Evolutionary conservation across 176 grass and related monocot genomes (phyloP), one percentile per base, ranked within the genome.

Genomic region (Tillandsia leiboldiana): DNA sequence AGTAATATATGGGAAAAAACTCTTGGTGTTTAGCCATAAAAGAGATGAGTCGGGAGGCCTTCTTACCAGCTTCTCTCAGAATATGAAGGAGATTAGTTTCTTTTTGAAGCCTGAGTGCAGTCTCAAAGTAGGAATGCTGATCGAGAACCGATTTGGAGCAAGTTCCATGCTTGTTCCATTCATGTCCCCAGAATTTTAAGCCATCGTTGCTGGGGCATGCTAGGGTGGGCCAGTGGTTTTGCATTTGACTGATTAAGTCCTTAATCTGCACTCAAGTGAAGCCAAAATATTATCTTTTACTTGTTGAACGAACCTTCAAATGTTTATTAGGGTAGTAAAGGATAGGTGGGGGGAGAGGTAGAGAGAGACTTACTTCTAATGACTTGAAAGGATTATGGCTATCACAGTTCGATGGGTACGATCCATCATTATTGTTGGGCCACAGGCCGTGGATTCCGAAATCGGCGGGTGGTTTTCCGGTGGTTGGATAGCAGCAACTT

Each of bases 131-230:
- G 17, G 63, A 76, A 63, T 83, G 87, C 71, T 86, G 80, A 53
- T 20, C 80, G 27, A 91, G 59, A 51, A 12, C 1, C 1, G 80
- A 76, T 49, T 78, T 67, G 17, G 87, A 75, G 77, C 91, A 91
- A 49, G 87, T 91, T 63, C 91, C 91, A 68, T 96, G 91, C 73
- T 90, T 96, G 62, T 78, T 63, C 91, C 91, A 96, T 71, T 96
- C 91, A 66, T 96, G 68, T 80, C 70, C 81, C 91, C 91, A 91
- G 74, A 96, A 96, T 67, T 76, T 62, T 26, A 78, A 48, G 52
- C 91, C 87, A 18, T 72, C 9, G 0, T 56, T 17, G 70, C 26
- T 57, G 42, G 79, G 81, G 71, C 91, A 96, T 50, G 87, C 69
- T 64, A 96, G 70, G 70, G 91, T 88, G 8, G 81, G 79, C 91